Evolutionary conservation across 441 rosid species (phyloP).

Genomic region (Brassica hybrid): DNA sequence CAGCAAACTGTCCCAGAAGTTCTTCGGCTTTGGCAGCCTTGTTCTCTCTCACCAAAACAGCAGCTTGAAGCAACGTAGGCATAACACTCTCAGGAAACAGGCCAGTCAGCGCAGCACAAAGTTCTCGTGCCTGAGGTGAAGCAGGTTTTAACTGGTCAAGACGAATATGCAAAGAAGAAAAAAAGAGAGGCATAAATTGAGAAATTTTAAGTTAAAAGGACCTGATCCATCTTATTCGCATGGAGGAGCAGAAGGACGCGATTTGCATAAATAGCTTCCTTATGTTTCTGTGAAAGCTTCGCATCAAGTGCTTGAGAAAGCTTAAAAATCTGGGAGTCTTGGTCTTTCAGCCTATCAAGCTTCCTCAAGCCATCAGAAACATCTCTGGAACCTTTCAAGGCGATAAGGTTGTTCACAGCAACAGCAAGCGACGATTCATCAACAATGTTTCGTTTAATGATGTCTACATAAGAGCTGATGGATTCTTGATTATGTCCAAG

Average conservation of each 20-base stretch:
- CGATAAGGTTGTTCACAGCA: constrained; percentile 79
- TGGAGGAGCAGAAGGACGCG: constrained; percentile 84
- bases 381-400: constrained; percentile 81
- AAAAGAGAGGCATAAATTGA: constrained; percentile 11
- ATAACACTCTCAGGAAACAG: constrained; percentile 67
- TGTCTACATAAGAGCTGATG: constrained; percentile 58
- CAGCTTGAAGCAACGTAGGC: constrained; percentile 84
- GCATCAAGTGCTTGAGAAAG: constrained; percentile 69
- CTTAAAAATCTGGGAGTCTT: constrained; percentile 63
- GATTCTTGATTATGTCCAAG: constrained; percentile 74
- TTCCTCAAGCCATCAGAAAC: constrained; percentile 80
- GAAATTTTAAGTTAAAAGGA: constrained; percentile 8
- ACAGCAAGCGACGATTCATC: constrained; percentile 86
- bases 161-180: not conserved
- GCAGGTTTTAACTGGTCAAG: not conserved
- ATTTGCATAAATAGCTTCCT: constrained; percentile 77
- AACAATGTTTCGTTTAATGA: constrained; percentile 67
- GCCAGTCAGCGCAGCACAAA: constrained; percentile 61
- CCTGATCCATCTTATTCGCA: constrained; percentile 87
- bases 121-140: constrained; percentile 78
- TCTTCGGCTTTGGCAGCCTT: constrained; percentile 60
- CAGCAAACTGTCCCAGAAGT: constrained; percentile 68
- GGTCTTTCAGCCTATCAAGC: constrained; percentile 81
- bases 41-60: constrained; percentile 69
- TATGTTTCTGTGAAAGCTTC: constrained; percentile 76